Percentiles rank a stretch among this genome's conserved stretches.
Evolutionary conservation across 2,329 filamentous ascomycete species (phyloP).

Genomic region (Zopfia rhizophila): DNA sequence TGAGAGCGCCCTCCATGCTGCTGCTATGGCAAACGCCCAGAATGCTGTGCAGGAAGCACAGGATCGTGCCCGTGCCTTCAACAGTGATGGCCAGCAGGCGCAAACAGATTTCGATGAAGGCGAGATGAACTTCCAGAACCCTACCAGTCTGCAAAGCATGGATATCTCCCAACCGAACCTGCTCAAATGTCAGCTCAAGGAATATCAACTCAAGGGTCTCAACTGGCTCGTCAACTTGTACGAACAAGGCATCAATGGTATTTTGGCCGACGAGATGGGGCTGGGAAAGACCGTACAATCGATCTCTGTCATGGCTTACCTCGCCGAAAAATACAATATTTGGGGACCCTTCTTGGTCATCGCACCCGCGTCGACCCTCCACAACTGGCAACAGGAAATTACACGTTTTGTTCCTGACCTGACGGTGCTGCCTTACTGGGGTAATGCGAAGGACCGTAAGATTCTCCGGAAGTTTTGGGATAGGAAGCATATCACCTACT

Average conservation of each 20-base stretch:
- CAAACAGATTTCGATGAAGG: slow-evolving; percentile 93
- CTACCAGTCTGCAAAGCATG: slow-evolving; percentile 91
- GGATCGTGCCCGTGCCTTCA: slow-evolving; percentile 91
- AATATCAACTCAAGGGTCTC: slow-evolving; percentile 98
- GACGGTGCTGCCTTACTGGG: slow-evolving; percentile 98
- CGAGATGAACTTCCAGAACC: slow-evolving; percentile 99
- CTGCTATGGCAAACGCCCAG: slow-evolving; percentile 94
- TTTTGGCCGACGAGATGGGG: slow-evolving; percentile 99
- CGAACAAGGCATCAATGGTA: slow-evolving; percentile 99
- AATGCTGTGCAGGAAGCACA: slow-evolving; percentile 95
- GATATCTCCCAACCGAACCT: slow-evolving; percentile 95
- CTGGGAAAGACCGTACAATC: slow-evolving; percentile 99
- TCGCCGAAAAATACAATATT: slow-evolving; percentile 96
- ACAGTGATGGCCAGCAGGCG: slow-evolving; percentile 74
- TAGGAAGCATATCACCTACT: slow-evolving; percentile 95
- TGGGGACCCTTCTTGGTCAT: slow-evolving; percentile 99
- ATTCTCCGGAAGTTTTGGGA: slow-evolving; percentile 99
- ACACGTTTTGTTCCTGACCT: slow-evolving; percentile 92
- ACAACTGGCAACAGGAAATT: slow-evolving; percentile 99
- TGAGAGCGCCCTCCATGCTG: slow-evolving; percentile 80
- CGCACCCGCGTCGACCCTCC: slow-evolving; percentile 91
- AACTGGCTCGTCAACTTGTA: slow-evolving; percentile 99
- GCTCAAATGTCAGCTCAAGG: slow-evolving; percentile 92
- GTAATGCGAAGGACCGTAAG: slow-evolving; percentile 91
- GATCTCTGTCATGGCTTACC: slow-evolving; percentile 98